Evolutionary conservation across 2,329 filamentous ascomycete species (phyloP).

Genomic region (Balansia obtecta): DNA sequence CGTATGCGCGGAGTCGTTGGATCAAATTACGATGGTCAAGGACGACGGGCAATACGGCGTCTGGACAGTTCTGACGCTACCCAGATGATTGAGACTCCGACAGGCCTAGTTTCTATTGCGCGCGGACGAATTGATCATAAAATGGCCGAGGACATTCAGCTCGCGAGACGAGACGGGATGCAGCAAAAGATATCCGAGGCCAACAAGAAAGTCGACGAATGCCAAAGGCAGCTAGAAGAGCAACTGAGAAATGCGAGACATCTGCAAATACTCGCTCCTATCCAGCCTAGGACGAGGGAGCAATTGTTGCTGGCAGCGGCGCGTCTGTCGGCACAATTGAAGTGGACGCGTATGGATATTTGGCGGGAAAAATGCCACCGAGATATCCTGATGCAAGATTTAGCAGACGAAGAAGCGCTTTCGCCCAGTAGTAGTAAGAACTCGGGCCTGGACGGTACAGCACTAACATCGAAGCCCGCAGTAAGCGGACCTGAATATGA

Average conservation of each 20-base stretch:
- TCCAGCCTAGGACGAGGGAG: conserved; percentile 82
- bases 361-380: conserved; percentile 86
- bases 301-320: conserved; percentile 75
- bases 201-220: conserved; percentile 60
- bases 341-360: conserved; percentile 89
- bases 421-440: background rate
- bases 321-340: conserved; percentile 74
- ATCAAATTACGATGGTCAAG: conserved; percentile 74
- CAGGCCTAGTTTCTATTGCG: conserved; percentile 61
- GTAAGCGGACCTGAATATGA: conserved; percentile 16
- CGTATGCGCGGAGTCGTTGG: conserved; percentile 80
- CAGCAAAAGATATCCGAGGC: conserved; percentile 70
- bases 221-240: conserved; percentile 67
- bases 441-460: conserved; percentile 10
- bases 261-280: conserved; percentile 75
- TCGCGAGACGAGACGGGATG: conserved; percentile 73
- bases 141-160: conserved; percentile 75
- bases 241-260: conserved; percentile 84
- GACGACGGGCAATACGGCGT: conserved; percentile 57
- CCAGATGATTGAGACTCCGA: conserved; percentile 53
- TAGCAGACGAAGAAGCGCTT: conserved; percentile 56
- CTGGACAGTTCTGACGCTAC: conserved; percentile 51
- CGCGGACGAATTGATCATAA: conserved; percentile 66
- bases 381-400: conserved; percentile 73
- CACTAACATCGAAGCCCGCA: conserved; percentile 13